A percentile compares a stretch with the other conserved stretches of the same genome.
Conservation (phyloP, 441 rosid genomes). For the Bocquillonia castaneifolia region DNA sequence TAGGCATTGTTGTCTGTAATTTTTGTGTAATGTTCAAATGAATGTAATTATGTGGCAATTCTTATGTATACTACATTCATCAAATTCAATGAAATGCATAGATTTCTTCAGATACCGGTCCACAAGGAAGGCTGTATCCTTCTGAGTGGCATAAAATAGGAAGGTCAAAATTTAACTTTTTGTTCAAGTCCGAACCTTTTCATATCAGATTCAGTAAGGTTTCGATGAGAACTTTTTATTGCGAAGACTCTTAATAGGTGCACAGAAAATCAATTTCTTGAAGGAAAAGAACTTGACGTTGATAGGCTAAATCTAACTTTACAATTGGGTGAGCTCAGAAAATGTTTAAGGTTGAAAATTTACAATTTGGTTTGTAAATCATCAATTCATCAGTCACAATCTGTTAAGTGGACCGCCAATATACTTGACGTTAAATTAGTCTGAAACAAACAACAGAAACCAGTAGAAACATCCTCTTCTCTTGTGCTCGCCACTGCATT, state of each 20-base stretch:
- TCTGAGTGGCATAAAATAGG: not conserved
- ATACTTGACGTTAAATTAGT: not conserved
- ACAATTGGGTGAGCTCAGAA: not conserved
- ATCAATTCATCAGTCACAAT: too few relatives aligned
- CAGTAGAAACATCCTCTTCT: not conserved
- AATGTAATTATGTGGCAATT: constrained; percentile 21
- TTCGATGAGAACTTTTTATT: too few relatives aligned
- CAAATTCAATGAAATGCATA: constrained; percentile 26
- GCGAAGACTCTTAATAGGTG: too few relatives aligned
- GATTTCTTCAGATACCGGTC: not conserved
- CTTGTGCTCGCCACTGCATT: not conserved
- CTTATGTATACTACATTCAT: constrained; percentile 24
- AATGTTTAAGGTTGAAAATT: not conserved
- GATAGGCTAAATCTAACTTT: not conserved
- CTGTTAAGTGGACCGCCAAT: not conserved
- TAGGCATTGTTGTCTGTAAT: constrained; percentile 1
- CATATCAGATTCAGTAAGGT: too few relatives aligned
- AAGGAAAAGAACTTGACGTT: not conserved
- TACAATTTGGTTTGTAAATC: too few relatives aligned
- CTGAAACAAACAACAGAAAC: not conserved
- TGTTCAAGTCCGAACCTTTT: not conserved
- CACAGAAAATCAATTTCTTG: too few relatives aligned
- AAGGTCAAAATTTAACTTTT: not conserved
- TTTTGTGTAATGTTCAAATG: constrained; percentile 15
- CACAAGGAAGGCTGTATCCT: not conserved